Base-by-base conservation (phyloP, 306 rosid genomes). In the Acmispon strigosus region DNA sequence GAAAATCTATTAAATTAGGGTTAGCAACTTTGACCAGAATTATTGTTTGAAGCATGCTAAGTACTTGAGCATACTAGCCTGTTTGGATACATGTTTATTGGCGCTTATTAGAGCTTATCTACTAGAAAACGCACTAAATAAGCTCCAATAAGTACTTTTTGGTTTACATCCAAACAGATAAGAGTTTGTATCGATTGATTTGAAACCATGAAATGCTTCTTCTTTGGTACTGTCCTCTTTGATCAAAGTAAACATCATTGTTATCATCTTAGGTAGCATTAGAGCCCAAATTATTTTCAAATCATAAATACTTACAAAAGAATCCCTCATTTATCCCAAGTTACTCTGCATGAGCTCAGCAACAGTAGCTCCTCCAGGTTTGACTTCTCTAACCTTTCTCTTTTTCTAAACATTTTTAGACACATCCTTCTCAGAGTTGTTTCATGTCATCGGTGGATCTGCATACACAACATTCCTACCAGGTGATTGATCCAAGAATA, bases 391-490 rank as follows among this genome's bases (percentile, higher is more conserved):
- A 59, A 78, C 64, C 56, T 29, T 62, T 63, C 0, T 53, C 12
- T 47, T 37, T 44, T 70, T 58, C 11, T n/a, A 8, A 64, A 34
- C 41, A 3, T 61, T 83, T 81, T 47, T 78, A 89, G 96, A 89
- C 98, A 6, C 94, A 92, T 84, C 98, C 92, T 68, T 84, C 98
- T 17, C 96, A 92, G 74, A 86, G 83, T 73, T 92, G 95, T 83
- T 92, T 92, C 87, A 71, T 92, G 92, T 92, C 96, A 59, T 92
- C 98, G 0, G 89, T 92, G 78, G 96, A 92, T 80, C 78, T 89
- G 73, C 96, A 92, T 77, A 92, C 96, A 62, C 98, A 92, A 54
- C 86, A 72, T 78, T 86, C 98, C 5, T 84, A 80, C 76, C 98
- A 89, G 98, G 98, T 89, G 62, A 83, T 58, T 75, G 72, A 57